Conservation (phyloP, 163 green algal species). For the Scenedesmus sp. region DNA sequence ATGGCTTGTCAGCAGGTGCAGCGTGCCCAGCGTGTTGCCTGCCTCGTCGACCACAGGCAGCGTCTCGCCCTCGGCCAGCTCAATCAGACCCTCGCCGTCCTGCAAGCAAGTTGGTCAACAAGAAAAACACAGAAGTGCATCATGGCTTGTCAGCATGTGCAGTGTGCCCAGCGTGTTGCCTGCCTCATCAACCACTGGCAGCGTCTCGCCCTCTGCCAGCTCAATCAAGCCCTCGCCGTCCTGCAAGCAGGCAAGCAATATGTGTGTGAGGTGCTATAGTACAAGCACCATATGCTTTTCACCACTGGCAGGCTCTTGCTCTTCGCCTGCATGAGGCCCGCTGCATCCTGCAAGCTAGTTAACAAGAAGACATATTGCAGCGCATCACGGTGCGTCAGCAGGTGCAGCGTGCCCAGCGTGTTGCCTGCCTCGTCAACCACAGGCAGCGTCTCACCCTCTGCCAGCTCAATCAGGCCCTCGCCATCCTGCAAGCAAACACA, state of each 20-base stretch:
- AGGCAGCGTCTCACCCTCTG: not conserved
- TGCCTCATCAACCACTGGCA: conserved; percentile 50
- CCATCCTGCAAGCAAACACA: not conserved
- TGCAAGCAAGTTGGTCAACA: not conserved
- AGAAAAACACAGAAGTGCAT: no score
- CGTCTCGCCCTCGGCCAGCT: conserved; percentile 54
- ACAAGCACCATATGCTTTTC: not conserved
- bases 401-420: not conserved
- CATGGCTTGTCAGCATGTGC: not conserved
- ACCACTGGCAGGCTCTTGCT: not conserved
- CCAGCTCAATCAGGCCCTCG: conserved; percentile 18
- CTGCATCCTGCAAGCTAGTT: not conserved
- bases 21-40: not conserved
- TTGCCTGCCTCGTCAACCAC: no score
- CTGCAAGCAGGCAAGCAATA: not conserved
- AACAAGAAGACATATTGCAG: no score
- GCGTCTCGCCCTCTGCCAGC: conserved; percentile 51
- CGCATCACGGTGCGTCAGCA: no score
- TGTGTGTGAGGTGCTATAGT: not conserved
- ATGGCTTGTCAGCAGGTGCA: not conserved
- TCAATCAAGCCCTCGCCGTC: conserved; percentile 42
- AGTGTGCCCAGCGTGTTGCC: conserved; percentile 45
- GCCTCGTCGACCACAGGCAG: conserved; percentile 29
- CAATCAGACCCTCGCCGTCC: conserved; percentile 34
- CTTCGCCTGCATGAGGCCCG: not conserved